Percentiles rank a stretch among this genome's conserved stretches.
These are phyloP conservation scores for Aspergillus tamarii DNA, from an alignment of 2,329 filamentous ascomycete genomes.

Conservation along the genomic window DNA sequence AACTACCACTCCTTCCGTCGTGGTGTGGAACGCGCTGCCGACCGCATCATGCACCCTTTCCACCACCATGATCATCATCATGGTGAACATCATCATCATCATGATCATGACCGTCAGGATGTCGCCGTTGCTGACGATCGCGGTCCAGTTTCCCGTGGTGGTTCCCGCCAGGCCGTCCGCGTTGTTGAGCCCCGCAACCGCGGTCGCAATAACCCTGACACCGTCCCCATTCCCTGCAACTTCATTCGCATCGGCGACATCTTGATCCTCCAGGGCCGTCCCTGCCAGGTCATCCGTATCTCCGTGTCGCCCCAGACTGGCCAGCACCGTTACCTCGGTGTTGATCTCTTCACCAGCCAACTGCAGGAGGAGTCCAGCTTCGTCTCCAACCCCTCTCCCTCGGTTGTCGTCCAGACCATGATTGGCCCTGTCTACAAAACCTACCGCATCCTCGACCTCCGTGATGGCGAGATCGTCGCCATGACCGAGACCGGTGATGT, in stretches of 20 bases:
- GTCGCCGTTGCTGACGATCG: constrained; percentile 46
- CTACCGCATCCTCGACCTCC: constrained; percentile 98
- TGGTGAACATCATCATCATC: constrained; percentile 11
- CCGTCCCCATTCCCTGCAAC: constrained; percentile 98
- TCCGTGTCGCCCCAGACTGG: constrained; percentile 96
- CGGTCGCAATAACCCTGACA: constrained; percentile 64
- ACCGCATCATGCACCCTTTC: constrained; percentile 67
- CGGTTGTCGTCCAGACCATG: constrained; percentile 99
- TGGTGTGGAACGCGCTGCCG: constrained; percentile 68
- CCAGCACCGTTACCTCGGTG: constrained; percentile 99
- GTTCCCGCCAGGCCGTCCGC: constrained; percentile 52
- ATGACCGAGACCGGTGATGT: constrained; percentile 99
- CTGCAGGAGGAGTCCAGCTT: constrained; percentile 98
- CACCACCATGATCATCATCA: constrained; percentile 45
- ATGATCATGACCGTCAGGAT: constrained; percentile 45
- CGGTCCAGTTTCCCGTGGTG: constrained; percentile 48
- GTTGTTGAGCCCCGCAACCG: constrained; percentile 53
- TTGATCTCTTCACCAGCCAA: constrained; percentile 99
- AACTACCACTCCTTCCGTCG: constrained; percentile 76
- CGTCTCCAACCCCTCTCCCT: constrained; percentile 94
- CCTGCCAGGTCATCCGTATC: constrained; percentile 99
- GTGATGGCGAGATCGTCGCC: constrained; percentile 82
- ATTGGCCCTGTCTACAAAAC: constrained; percentile 99
- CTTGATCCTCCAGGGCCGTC: constrained; percentile 96
- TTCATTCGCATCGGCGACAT: constrained; percentile 99